Evolutionary conservation across 495 filamentous ascomycete genomes (phyloP).

Genomic region (Rhypophila decipiens): DNA sequence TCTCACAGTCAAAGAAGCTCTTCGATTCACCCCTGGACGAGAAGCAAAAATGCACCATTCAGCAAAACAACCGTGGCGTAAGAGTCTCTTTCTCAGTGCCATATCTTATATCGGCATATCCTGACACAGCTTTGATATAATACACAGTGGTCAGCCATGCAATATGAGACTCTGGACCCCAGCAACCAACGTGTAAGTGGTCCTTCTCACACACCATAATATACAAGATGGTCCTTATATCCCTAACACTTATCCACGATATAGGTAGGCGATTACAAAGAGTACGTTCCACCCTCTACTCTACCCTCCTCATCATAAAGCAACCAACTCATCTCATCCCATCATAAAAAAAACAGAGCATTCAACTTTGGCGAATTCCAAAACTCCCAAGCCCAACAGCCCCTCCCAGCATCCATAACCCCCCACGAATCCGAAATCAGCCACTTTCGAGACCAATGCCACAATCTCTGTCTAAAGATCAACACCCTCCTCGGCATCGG

Average conservation of each 20-base stretch:
- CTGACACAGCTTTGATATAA: not conserved
- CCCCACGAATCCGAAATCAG: constrained; percentile 54
- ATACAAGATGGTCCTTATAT: too few relatives aligned
- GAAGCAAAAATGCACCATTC: constrained; percentile 68
- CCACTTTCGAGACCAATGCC: constrained; percentile 63
- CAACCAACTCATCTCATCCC: too few relatives aligned
- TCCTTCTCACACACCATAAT: too few relatives aligned
- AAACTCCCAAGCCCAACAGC: constrained; percentile 69
- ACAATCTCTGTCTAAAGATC: constrained; percentile 64
- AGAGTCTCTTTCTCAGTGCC: not conserved
- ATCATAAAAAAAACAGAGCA: constrained; percentile 48
- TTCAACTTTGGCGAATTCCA: constrained; percentile 86
- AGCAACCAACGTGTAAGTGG: constrained; percentile 64
- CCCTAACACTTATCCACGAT: not conserved
- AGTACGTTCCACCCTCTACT: constrained; percentile 51
- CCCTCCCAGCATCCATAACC: constrained; percentile 61
- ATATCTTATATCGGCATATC: not conserved
- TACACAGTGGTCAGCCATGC: constrained; percentile 70
- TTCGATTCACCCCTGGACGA: constrained; percentile 65
- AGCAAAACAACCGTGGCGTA: constrained; percentile 68
- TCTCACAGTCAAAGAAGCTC: constrained; percentile 67
- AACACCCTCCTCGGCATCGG: constrained; percentile 71
- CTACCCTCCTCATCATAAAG: too few relatives aligned
- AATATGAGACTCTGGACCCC: constrained; percentile 81
- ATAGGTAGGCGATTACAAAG: constrained; percentile 86